phyloP scores from a whole-genome alignment of 1,284 basidiomycete species.

The Macrocystidia cucumis region DNA sequence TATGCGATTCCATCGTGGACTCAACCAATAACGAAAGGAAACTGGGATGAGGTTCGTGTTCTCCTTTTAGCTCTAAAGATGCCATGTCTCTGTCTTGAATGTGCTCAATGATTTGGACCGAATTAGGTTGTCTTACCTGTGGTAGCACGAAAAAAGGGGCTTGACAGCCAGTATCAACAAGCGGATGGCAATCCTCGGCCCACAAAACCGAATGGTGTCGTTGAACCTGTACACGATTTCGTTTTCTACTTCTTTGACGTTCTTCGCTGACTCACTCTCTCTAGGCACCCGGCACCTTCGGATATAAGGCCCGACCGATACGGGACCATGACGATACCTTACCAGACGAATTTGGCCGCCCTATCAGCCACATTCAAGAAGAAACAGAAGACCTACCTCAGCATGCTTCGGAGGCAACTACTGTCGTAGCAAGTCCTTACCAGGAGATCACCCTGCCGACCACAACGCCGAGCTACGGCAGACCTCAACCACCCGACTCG shows the following conservation, averaged over 20 bases:
- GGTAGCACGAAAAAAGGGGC: constrained; percentile 76
- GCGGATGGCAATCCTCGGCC: constrained; percentile 56
- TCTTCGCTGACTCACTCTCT: constrained; percentile 8
- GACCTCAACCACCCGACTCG: constrained; percentile 31
- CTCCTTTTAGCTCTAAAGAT: constrained; percentile 2
- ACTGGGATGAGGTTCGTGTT: constrained; percentile 73
- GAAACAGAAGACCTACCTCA: constrained; percentile 13
- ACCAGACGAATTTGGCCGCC: constrained; percentile 52
- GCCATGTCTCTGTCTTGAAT: no score
- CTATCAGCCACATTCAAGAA: constrained; percentile 14
- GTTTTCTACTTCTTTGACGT: constrained; percentile 5
- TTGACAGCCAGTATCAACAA: constrained; percentile 59
- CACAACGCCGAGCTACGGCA: no score
- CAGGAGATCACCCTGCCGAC: constrained; percentile 25
- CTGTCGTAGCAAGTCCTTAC: constrained; percentile 11
- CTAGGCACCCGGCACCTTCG: constrained; percentile 79
- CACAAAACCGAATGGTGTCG: constrained; percentile 27
- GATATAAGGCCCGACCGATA: constrained; percentile 55
- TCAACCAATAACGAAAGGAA: constrained; percentile 56
- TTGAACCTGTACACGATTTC: constrained; percentile 37
- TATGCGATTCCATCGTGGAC: constrained; percentile 73
- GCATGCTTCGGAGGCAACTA: constrained; percentile 12
- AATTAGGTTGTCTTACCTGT: constrained; percentile 43
- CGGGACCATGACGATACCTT: constrained; percentile 32
- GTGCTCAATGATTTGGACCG: no score